These are phyloP conservation scores for Chlorella vulgaris DNA, from an alignment of 139 green algal species.

Conservation along the genomic window DNA sequence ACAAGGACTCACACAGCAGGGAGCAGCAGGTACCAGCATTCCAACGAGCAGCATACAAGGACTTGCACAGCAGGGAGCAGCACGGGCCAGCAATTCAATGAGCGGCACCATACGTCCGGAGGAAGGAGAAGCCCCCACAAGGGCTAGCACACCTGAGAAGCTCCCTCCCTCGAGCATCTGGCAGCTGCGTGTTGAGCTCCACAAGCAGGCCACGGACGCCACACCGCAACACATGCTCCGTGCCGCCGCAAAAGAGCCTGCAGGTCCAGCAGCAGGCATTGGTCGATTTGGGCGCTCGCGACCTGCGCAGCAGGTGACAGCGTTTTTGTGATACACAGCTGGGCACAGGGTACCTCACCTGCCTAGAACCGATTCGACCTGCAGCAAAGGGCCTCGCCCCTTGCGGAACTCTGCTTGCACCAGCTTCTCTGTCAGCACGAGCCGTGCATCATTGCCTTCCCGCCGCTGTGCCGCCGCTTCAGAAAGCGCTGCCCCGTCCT, in stretches of 20 bases:
- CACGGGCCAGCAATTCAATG: background rate
- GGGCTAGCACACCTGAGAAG: constrained; percentile 10
- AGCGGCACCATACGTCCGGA: too few species aligned
- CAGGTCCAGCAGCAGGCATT: too few species aligned
- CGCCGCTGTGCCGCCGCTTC: background rate
- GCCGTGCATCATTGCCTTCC: background rate
- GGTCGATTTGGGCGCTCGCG: too few species aligned
- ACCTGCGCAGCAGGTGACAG: background rate
- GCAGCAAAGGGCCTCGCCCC: constrained; percentile 17
- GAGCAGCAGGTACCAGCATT: too few species aligned
- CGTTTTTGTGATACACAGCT: background rate
- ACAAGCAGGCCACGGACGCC: constrained; percentile 6
- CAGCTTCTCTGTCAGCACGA: background rate
- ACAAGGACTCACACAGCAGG: too few species aligned
- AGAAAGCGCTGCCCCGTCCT: background rate
- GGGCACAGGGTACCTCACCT: background rate
- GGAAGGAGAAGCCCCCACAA: too few species aligned
- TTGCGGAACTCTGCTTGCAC: constrained; percentile 21
- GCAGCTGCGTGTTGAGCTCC: constrained; percentile 2
- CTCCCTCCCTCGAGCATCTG: background rate
- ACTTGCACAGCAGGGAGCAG: background rate
- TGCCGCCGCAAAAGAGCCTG: background rate
- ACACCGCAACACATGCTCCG: constrained; percentile 6
- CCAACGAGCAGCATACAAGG: background rate
- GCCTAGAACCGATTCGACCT: constrained; percentile 9